phyloP scores from a whole-genome alignment of 2,329 filamentous ascomycete species.

The Apiospora aurea region DNA sequence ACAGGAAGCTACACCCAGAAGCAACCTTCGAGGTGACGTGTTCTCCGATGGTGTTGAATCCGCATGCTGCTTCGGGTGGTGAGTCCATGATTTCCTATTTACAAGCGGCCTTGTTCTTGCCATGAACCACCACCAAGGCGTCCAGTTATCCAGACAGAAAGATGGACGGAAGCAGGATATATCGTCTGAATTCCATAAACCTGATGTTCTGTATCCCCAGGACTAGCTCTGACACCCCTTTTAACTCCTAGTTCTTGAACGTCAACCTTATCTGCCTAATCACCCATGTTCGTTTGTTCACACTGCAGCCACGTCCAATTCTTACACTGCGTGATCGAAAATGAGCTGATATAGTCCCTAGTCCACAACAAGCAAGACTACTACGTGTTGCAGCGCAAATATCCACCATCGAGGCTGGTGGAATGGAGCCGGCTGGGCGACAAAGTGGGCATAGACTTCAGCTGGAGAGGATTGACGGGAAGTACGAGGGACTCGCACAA shows the following conservation, averaged over 20 bases:
- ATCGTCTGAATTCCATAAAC: background rate
- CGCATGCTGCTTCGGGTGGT: slow-evolving; percentile 39
- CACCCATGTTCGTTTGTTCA: background rate
- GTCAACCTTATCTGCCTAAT: background rate
- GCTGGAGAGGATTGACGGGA: slow-evolving; percentile 51
- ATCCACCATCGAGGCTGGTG: slow-evolving; percentile 35
- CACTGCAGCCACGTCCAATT: no score
- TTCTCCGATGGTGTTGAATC: slow-evolving; percentile 54
- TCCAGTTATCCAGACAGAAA: background rate
- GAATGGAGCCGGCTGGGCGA: slow-evolving; percentile 40
- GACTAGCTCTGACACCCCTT: background rate
- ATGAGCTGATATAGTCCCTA: slow-evolving; percentile 26
- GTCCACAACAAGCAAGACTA: slow-evolving; percentile 47
- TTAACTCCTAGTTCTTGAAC: background rate
- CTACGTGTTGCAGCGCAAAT: slow-evolving; percentile 43
- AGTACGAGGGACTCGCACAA: slow-evolving; percentile 55
- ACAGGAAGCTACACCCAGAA: slow-evolving; percentile 48
- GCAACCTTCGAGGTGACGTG: slow-evolving; percentile 55
- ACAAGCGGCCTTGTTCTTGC: background rate
- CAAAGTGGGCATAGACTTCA: slow-evolving; percentile 49
- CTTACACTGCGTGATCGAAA: background rate
- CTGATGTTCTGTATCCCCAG: background rate
- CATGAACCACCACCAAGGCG: background rate
- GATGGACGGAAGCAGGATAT: background rate
- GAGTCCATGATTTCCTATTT: slow-evolving; percentile 29